A percentile compares a stretch with the other conserved stretches of the same genome.
Conservation (phyloP, 1,284 basidiomycete genomes). For the Heterobasidion occidentale region DNA sequence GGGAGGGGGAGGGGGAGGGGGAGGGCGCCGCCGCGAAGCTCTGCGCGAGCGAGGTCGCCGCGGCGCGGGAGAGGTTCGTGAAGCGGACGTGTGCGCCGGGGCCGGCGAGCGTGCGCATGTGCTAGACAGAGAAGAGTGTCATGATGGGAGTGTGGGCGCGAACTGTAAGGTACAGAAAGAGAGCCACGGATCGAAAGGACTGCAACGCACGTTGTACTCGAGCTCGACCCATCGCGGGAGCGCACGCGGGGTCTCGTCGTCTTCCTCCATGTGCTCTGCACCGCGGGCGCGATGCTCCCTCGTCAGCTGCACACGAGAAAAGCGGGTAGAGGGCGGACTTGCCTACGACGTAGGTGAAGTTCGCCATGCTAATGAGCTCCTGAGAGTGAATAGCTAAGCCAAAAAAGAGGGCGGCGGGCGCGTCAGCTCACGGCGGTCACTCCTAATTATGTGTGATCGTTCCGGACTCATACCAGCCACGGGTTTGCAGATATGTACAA, state of each 20-base stretch:
- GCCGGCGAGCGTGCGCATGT: slow-evolving; percentile 80
- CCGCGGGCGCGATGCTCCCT: slow-evolving; percentile 6
- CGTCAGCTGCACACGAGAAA: neutral
- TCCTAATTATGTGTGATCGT: too few relatives aligned
- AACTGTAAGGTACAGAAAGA: slow-evolving; percentile 23
- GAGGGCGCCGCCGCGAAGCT: slow-evolving; percentile 23
- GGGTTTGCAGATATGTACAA: too few relatives aligned
- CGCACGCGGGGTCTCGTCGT: slow-evolving; percentile 63
- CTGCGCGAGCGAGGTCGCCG: slow-evolving; percentile 49
- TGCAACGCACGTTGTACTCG: slow-evolving; percentile 48
- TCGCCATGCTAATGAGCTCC: slow-evolving; percentile 4
- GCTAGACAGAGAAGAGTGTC: slow-evolving; percentile 34
- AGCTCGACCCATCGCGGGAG: slow-evolving; percentile 87
- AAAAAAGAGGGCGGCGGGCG: too few relatives aligned
- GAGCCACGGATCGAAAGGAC: neutral
- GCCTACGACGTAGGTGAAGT: slow-evolving; percentile 16
- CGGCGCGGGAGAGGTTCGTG: slow-evolving; percentile 73
- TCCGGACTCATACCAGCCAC: too few relatives aligned
- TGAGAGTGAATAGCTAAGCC: too few relatives aligned
- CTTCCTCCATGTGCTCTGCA: slow-evolving; percentile 93
- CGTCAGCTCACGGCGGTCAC: too few relatives aligned
- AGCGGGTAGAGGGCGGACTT: neutral
- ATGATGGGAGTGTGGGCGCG: neutral
- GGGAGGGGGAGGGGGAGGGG: slow-evolving; percentile 11
- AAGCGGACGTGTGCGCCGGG: slow-evolving; percentile 64